Evolutionary conservation across 495 filamentous ascomycete genomes (phyloP).

Genomic region (Hypoxylon rickii): DNA sequence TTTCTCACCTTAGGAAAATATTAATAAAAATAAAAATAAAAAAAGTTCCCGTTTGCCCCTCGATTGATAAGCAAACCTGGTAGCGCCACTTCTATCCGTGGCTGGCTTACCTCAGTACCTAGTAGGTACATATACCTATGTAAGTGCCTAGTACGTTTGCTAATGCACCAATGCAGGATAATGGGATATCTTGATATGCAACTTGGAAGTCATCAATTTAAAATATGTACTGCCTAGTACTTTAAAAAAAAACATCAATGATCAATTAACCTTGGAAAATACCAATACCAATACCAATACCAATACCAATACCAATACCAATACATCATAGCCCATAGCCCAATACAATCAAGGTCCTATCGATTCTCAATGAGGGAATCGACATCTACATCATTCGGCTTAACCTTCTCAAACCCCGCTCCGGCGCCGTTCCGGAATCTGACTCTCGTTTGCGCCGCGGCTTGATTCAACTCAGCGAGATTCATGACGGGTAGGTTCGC

Average conservation of each 20-base stretch:
- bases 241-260: no score
- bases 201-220: no score
- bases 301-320: no score
- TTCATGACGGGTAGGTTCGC: conserved; percentile 5
- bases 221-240: no score
- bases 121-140: background rate
- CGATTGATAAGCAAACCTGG: conserved; percentile 33
- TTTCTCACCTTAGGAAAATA: background rate
- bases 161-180: no score
- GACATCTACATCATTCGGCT: conserved; percentile 9
- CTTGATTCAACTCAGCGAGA: conserved; percentile 6
- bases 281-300: no score
- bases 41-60: conserved; percentile 23
- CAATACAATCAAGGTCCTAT: no score
- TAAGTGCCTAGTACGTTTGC: no score
- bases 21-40: conserved; percentile 13
- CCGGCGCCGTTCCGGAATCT: conserved; percentile 1
- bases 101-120: background rate
- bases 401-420: conserved; percentile 11
- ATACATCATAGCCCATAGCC: no score
- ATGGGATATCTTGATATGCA: no score
- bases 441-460: conserved; percentile 3
- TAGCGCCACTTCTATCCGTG: conserved; percentile 10
- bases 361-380: conserved; percentile 5
- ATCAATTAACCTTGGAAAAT: no score